Conservation (phyloP, 192 early-diverging fungal species). For the Fimicolochytrium jonesii region DNA sequence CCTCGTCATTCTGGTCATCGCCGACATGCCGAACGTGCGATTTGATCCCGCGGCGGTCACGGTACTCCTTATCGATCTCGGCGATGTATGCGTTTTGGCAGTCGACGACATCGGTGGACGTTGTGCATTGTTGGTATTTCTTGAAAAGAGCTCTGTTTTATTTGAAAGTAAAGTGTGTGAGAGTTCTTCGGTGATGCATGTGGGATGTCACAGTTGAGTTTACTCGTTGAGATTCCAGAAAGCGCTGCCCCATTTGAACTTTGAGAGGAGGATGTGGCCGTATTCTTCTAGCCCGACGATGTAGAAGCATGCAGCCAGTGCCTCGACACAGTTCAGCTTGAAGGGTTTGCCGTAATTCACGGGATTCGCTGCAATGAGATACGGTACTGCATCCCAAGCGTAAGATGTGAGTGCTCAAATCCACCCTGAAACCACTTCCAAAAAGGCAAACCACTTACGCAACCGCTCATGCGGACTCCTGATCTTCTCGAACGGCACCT, state of each 20-base stretch:
- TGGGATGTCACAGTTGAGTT: neutral
- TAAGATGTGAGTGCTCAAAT: no score
- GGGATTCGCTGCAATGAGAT: conserved; percentile 91
- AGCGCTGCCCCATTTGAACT: conserved; percentile 95
- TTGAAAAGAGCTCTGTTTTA: conserved; percentile 60
- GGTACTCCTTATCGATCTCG: conserved; percentile 64
- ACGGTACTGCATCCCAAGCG: conserved; percentile 90
- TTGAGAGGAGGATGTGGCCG: conserved; percentile 71
- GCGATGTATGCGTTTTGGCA: conserved; percentile 80
- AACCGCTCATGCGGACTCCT: conserved; percentile 79
- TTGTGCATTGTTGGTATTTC: conserved; percentile 71
- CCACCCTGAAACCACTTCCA: no score
- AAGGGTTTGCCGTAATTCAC: conserved; percentile 97
- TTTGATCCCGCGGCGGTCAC: conserved; percentile 24
- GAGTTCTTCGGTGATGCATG: neutral
- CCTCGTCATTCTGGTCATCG: conserved; percentile 15
- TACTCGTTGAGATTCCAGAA: conserved; percentile 87
- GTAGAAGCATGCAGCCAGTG: conserved; percentile 89
- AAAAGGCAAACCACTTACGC: conserved; percentile 41
- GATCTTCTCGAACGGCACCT: conserved; percentile 92
- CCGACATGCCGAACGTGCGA: neutral
- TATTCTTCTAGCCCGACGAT: conserved; percentile 70
- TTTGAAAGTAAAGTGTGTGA: neutral
- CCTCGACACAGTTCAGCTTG: conserved; percentile 97
- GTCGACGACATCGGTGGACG: conserved; percentile 65